Evolutionary conservation across 441 rosid species (phyloP), one percentile per base, ranked within the genome.

Genomic region (Syzygium malaccense): DNA sequence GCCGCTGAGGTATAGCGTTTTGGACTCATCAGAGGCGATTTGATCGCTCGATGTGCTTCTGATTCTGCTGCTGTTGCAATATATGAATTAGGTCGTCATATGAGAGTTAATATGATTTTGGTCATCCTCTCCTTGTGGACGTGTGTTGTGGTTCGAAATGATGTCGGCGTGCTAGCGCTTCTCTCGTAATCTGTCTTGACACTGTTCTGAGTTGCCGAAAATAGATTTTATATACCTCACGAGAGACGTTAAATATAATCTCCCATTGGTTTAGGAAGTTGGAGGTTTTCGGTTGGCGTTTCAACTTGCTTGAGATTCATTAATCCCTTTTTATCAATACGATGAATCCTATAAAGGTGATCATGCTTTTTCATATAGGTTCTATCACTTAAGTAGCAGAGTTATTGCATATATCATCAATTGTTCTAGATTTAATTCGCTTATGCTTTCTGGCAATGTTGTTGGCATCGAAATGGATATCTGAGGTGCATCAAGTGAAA

Each of bases 401-500:
- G 45, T 32, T 66, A 32, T 64, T 64, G 41, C 75, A 64, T 30
- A 64, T 30, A 30, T 37, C 23, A 3, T 64, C 11, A 30, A 64
- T 32, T 68, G 79, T 32, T 68, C 26, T 32, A 18, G 79, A 68
- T 18, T 18, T 68, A 68, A 68, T 68, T 68, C 48, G 12, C 7
- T 30, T 4, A 25, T 18, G 79, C 33, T 32, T 68, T 32, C 45
- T 68, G 79, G 79, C 79, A 18, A 9, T 68, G 25, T 32, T 48
- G 32, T 68, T 68, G 37, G 78, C 78, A 66, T 66, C 45, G 45
- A 66, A 66, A 66, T 66, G 78, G 78, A 32, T 18, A 66, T 32
- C 45, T 18, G 45, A 32, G 45, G 25, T 66, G 97, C 99, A 91
- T 93, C 94, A 0, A 91, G 95, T 91, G 99, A 97, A 87, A 96